phyloP scores from a whole-genome alignment of 768 basidiomycete species.

The Tricholoma hemisulphureum region DNA sequence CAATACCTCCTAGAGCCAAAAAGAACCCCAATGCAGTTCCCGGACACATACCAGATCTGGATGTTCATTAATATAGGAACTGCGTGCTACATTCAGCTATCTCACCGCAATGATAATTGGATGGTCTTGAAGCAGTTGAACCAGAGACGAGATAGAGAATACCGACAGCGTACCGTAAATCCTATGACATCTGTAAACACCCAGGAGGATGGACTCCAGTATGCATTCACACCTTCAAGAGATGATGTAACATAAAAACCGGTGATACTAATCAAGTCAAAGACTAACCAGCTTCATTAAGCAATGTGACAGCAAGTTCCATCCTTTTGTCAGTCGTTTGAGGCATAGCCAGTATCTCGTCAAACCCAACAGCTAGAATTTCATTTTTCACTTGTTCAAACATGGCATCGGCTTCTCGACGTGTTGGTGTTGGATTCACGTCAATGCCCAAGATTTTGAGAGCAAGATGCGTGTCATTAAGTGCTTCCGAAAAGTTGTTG shows the following conservation, averaged over 20 bases:
- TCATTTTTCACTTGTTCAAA: slow-evolving; percentile 72
- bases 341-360: slow-evolving; percentile 62
- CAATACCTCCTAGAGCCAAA: slow-evolving; percentile 61
- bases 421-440: slow-evolving; percentile 50
- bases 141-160: neutral
- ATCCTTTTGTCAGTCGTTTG: slow-evolving; percentile 56
- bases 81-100: slow-evolving; percentile 16
- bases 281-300: slow-evolving; percentile 64
- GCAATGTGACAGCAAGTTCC: slow-evolving; percentile 61
- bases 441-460: slow-evolving; percentile 63
- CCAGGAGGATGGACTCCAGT: slow-evolving; percentile 59
- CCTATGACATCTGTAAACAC: slow-evolving; percentile 64
- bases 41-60: slow-evolving; percentile 64
- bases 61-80: neutral
- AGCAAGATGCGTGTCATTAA: slow-evolving; percentile 58
- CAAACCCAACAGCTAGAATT: slow-evolving; percentile 67
- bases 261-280: neutral
- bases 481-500: slow-evolving; percentile 53
- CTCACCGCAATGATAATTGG: slow-evolving; percentile 58
- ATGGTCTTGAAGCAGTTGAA: slow-evolving; percentile 47
- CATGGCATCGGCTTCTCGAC: slow-evolving; percentile 56
- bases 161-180: slow-evolving; percentile 49
- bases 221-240: slow-evolving; percentile 58
- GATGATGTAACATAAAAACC: neutral
- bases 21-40: slow-evolving; percentile 72